Evolutionary conservation across 2,329 filamentous ascomycete species (phyloP).

Genomic region (Metarhizium guizhouense): DNA sequence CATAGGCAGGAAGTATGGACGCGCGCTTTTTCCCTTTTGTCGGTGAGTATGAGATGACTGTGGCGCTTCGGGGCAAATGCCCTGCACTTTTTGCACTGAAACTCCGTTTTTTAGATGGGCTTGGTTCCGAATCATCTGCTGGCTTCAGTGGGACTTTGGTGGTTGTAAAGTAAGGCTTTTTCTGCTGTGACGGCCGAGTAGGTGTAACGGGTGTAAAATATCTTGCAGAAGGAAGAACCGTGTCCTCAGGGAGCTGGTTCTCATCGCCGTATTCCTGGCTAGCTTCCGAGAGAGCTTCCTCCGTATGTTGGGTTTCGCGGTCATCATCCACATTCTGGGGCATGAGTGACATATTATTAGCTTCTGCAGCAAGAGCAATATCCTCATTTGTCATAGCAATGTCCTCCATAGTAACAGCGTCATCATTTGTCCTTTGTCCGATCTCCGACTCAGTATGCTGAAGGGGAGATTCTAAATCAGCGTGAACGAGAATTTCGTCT

Average conservation of each 20-base stretch:
- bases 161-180: constrained; percentile 54
- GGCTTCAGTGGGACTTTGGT: constrained; percentile 70
- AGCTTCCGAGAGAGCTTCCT: constrained; percentile 47
- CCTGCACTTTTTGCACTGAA: constrained; percentile 38
- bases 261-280: constrained; percentile 62
- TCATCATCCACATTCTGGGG: constrained; percentile 28
- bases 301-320: constrained; percentile 16
- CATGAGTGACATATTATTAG: constrained; percentile 50
- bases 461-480: constrained; percentile 11
- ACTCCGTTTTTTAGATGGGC: constrained; percentile 39
- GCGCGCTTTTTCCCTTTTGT: constrained; percentile 28
- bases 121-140: constrained; percentile 48
- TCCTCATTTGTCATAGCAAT: constrained; percentile 46
- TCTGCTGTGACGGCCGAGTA: constrained; percentile 36
- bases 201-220: constrained; percentile 43
- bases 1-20: not conserved
- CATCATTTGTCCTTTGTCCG: constrained; percentile 13
- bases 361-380: constrained; percentile 46
- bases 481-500: constrained; percentile 43
- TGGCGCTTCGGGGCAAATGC: constrained; percentile 37
- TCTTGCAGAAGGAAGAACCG: constrained; percentile 25
- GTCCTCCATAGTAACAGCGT: constrained; percentile 30
- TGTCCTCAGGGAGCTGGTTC: constrained; percentile 50
- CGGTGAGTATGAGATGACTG: constrained; percentile 46
- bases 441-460: constrained; percentile 10